phyloP scores from a whole-genome alignment of 2,329 filamentous ascomycete genomes.

The Colletotrichum trifolii region DNA sequence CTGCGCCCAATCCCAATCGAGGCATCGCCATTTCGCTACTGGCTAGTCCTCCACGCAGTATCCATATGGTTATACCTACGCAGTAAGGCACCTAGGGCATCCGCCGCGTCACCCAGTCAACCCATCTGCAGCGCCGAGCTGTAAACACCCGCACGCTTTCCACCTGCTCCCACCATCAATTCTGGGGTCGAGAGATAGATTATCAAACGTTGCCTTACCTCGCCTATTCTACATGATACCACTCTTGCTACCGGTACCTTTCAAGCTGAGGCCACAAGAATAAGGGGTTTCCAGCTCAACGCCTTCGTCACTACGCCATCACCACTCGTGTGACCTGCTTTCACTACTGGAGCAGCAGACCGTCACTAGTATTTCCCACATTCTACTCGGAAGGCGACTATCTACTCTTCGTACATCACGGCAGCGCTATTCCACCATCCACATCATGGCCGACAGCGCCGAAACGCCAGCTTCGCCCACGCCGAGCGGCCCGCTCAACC shows the following conservation, averaged over 20 bases:
- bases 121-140: constrained; percentile 22
- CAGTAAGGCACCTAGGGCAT: too few species aligned
- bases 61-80: not conserved
- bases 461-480: constrained; percentile 61
- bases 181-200: constrained; percentile 5
- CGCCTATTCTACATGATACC: constrained; percentile 25
- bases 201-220: constrained; percentile 5
- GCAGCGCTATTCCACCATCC: not conserved
- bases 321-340: constrained; percentile 10
- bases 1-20: constrained; percentile 18
- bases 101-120: constrained; percentile 30
- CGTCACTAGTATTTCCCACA: constrained; percentile 1
- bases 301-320: constrained; percentile 6
- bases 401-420: not conserved
- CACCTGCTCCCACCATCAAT: constrained; percentile 5
- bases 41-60: not conserved
- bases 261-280: not conserved
- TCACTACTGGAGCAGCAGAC: constrained; percentile 7
- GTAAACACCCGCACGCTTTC: constrained; percentile 26
- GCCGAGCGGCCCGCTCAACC: constrained; percentile 65
- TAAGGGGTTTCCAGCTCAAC: constrained; percentile 11
- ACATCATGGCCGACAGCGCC: constrained; percentile 55
- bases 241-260: constrained; percentile 7
- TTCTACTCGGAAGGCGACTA: too few species aligned
- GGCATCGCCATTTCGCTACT: constrained; percentile 31